A percentile compares a stretch with the other conserved stretches of the same genome.
phyloP scores from a whole-genome alignment of 2,329 filamentous ascomycete species.

The Cryoendolithus antarcticus region DNA sequence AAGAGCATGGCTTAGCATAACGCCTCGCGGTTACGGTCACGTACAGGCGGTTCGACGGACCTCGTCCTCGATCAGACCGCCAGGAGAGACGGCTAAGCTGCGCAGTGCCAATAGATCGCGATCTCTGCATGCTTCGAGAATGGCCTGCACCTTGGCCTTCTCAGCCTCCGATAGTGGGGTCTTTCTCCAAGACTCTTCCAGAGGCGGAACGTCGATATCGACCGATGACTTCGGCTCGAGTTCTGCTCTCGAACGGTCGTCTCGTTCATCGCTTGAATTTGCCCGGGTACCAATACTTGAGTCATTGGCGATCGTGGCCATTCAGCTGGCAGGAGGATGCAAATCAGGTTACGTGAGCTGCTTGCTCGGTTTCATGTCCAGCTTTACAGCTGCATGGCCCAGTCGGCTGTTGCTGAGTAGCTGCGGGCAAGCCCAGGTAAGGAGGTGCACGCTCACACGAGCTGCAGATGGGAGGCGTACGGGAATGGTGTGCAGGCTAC shows the following conservation, averaged over 20 bases:
- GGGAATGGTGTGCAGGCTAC: no score
- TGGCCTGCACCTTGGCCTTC: slow-evolving; percentile 19
- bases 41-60: slow-evolving; percentile 67
- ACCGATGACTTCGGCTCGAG: no score
- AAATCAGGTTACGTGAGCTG: no score
- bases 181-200: slow-evolving; percentile 12
- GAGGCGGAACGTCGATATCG: slow-evolving; percentile 6
- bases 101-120: slow-evolving; percentile 28
- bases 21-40: slow-evolving; percentile 20
- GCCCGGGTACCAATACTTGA: slow-evolving; percentile 6
- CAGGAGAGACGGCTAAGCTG: slow-evolving; percentile 29
- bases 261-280: slow-evolving; percentile 28
- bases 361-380: no score
- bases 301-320: no score
- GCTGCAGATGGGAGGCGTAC: no score
- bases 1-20: background rate
- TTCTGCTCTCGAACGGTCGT: slow-evolving; percentile 5
- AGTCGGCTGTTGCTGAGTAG: no score
- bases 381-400: no score
- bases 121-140: slow-evolving; percentile 30
- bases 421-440: no score
- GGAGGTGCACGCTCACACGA: no score
- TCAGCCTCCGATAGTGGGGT: slow-evolving; percentile 11
- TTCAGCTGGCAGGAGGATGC: no score
- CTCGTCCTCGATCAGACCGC: slow-evolving; percentile 36